Percentiles rank a stretch among this genome's conserved stretches.
Conservation (phyloP, 1,139 yeast genomes). For the Debaryomyces singareniensis region DNA sequence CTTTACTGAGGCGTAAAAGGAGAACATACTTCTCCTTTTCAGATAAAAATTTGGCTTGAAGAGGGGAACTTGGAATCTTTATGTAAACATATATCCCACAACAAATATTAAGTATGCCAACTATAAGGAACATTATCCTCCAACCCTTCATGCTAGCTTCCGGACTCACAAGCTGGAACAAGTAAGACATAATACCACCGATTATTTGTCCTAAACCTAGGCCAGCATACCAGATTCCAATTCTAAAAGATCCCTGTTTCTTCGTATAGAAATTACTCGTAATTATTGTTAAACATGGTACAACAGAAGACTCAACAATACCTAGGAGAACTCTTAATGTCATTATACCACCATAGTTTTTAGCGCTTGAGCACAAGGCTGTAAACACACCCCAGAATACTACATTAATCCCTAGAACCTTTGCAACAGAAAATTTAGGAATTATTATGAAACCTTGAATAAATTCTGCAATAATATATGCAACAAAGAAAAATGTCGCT, state of each 20-base stretch:
- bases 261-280: slow-evolving; percentile 21
- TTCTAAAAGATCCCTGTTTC: slow-evolving; percentile 18
- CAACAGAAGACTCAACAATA: slow-evolving; percentile 28
- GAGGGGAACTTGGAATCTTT: slow-evolving; percentile 20
- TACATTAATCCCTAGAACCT: slow-evolving; percentile 17
- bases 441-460: slow-evolving; percentile 31
- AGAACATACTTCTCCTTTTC: slow-evolving; percentile 26
- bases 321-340: slow-evolving; percentile 29
- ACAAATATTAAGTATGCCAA: slow-evolving; percentile 18
- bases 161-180: slow-evolving; percentile 5
- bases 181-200: slow-evolving; percentile 17
- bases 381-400: slow-evolving; percentile 26
- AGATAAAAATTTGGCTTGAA: slow-evolving; percentile 23
- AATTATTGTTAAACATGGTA: slow-evolving; percentile 30
- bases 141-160: slow-evolving; percentile 15
- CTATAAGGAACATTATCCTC: slow-evolving; percentile 20
- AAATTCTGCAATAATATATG: slow-evolving; percentile 39
- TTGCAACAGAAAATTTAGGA: slow-evolving; percentile 31
- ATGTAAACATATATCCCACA: slow-evolving; percentile 14
- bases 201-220: slow-evolving; percentile 19
- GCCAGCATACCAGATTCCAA: slow-evolving; percentile 20
- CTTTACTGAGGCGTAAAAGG: slow-evolving; percentile 17
- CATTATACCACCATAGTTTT: slow-evolving; percentile 23
- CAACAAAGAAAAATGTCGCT: slow-evolving; percentile 52
- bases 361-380: slow-evolving; percentile 19